Percentiles rank a stretch among this genome's conserved stretches.
Evolutionary conservation across 306 rosid genomes (phyloP).

Genomic region (Betula pendula): DNA sequence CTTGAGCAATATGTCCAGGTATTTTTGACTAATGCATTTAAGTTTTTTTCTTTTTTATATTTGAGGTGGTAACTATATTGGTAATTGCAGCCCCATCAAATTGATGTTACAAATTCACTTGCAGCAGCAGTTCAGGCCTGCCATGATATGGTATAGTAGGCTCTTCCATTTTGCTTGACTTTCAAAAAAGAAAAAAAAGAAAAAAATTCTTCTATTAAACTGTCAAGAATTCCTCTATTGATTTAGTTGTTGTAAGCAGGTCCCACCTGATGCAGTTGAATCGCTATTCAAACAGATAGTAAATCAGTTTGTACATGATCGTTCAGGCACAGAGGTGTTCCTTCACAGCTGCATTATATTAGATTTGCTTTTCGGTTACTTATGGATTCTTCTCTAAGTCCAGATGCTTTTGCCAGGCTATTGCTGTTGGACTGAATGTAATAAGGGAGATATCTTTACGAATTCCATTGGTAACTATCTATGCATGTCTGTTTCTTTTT

Average conservation of each 20-base stretch:
- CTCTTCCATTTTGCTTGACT: neutral
- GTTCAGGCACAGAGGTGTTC: conserved; percentile 86
- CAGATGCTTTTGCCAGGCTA: conserved; percentile 58
- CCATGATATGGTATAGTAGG: conserved; percentile 78
- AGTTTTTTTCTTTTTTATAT: conserved; percentile 20
- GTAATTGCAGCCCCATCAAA: conserved; percentile 74
- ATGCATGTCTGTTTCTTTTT: conserved; percentile 13
- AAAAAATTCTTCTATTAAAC: conserved; percentile 15
- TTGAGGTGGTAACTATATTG: conserved; percentile 28
- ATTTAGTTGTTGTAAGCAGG: conserved; percentile 40
- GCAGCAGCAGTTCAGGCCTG: conserved; percentile 92
- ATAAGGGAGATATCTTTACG: conserved; percentile 81
- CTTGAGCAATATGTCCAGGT: conserved; percentile 81
- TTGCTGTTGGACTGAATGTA: conserved; percentile 85
- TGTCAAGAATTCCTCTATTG: conserved; percentile 4
- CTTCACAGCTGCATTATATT: conserved; percentile 19
- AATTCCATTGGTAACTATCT: conserved; percentile 77
- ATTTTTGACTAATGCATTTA: conserved; percentile 26
- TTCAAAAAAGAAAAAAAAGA: neutral
- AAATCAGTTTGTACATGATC: conserved; percentile 83
- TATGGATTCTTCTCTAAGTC: conserved; percentile 25
- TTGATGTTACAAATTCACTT: conserved; percentile 71
- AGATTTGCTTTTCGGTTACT: neutral
- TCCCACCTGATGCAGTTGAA: conserved; percentile 89
- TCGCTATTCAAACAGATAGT: conserved; percentile 84